Evolutionary conservation across 106 monocot species (phyloP), one percentile per base, ranked within the genome.

Genomic region (Platanthera guangdongensis): DNA sequence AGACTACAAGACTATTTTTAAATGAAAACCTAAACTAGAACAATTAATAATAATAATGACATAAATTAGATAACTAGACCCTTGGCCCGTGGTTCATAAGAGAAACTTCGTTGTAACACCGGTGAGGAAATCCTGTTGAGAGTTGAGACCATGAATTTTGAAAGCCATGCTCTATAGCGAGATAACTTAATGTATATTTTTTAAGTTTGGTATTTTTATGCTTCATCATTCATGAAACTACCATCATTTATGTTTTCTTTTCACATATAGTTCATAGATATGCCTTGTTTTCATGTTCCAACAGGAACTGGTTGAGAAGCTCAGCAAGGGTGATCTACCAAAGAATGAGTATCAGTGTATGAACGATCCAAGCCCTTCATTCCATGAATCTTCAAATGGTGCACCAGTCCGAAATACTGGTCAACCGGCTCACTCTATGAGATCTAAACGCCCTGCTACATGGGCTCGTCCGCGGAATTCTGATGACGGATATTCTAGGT

Each of bases 401-500:
- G 4, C 53, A 75, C 85, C 94, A 28, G 32, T 54, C 67, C 69
- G 72, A 47, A 68, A 71, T 77, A 78, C 78, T 72, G 51, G 73
- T 82, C 88, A 84, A 52, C 74, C 88, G 57, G 91, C 90, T 80
- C 93, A 93, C 12, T 99, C 99, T 59, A 87, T 94, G 90, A 90
- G 99, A 88, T 99, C 99, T 22, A 99, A 88, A 67, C 77, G 89
- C 52, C 82, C 88, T 72, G 86, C 90, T 49, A 94, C 99, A 51
- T 99, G 99, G 99, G 94, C 97, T 78, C 81, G 77, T 75, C 86
- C 97, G 60, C 89, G 89, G 9, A 73, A 51, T 82, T 99, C 97
- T 80, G 97, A 99, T 86, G 97, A 99, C 81, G 97, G 94, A 5
- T 94, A 92, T 77, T 92, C 97, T 10, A 94, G 97, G 97, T 94